These are phyloP conservation scores for Clavispora asparagi DNA, from an alignment of 805 yeast genomes.

Conservation along the genomic window DNA sequence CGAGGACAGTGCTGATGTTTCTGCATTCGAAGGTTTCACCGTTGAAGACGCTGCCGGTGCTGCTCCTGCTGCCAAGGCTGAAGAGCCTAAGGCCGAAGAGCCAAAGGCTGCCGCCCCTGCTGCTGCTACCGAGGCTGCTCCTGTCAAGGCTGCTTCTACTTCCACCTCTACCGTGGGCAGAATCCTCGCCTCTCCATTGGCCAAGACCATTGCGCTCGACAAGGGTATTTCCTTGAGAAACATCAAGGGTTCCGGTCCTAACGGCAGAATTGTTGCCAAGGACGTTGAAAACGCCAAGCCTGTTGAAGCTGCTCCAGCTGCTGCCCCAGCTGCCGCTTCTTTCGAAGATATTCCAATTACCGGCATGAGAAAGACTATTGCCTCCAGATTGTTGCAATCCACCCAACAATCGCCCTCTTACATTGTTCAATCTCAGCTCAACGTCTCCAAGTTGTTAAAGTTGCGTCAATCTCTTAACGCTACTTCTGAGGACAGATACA, in stretches of 20 bases:
- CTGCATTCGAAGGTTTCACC: constrained; percentile 83
- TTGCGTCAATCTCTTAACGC: constrained; percentile 87
- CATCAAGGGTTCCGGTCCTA: constrained; percentile 90
- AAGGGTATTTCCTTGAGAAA: constrained; percentile 82
- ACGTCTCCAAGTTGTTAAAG: constrained; percentile 86
- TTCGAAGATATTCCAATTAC: constrained; percentile 83
- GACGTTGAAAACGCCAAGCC: constrained; percentile 75
- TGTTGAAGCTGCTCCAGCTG: constrained; percentile 37
- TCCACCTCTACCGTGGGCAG: constrained; percentile 50
- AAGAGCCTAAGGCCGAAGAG: constrained; percentile 15
- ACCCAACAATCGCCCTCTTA: constrained; percentile 86
- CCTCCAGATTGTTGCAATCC: constrained; percentile 80
- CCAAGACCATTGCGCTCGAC: constrained; percentile 89
- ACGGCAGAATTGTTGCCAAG: constrained; percentile 86
- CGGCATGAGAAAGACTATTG: constrained; percentile 91
- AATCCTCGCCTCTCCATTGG: constrained; percentile 91
- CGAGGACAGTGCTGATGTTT: constrained; percentile 77
- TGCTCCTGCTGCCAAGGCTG: constrained; percentile 38
- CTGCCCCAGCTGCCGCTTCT: constrained; percentile 49
- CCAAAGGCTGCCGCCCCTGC: constrained; percentile 26
- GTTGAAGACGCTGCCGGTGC: constrained; percentile 70
- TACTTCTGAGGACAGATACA: constrained; percentile 79
- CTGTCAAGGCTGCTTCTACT: constrained; percentile 20
- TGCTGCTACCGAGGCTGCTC: constrained; percentile 20
- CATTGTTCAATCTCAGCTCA: constrained; percentile 81